A percentile compares a stretch with the other conserved stretches of the same genome.
phyloP scores from a whole-genome alignment of 73 alveolate genomes.

The Urostyla sp. region DNA sequence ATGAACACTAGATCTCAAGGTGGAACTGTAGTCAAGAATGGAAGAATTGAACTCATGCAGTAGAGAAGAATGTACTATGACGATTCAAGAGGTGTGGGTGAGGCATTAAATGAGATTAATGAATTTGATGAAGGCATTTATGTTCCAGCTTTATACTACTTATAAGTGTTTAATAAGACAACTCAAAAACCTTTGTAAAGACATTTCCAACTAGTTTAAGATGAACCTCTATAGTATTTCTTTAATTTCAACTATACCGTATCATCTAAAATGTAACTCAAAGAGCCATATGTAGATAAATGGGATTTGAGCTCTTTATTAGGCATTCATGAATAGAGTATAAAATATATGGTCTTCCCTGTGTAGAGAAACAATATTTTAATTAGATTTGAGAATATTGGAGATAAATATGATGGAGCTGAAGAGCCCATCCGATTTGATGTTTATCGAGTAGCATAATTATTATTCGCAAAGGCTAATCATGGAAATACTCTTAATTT shows the following conservation, averaged over 20 bases:
- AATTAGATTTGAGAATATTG: slow-evolving; percentile 54
- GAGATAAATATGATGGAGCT: slow-evolving; percentile 49
- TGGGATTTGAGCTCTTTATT: neutral
- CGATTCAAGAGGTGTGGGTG: slow-evolving; percentile 90
- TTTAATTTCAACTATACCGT: slow-evolving; percentile 5
- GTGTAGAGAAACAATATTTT: slow-evolving; percentile 24
- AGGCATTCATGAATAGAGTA: neutral
- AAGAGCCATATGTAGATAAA: too few relatives aligned
- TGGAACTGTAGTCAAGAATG: slow-evolving; percentile 49
- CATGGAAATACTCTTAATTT: neutral
- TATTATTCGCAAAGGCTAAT: neutral
- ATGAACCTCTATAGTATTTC: slow-evolving; percentile 43
- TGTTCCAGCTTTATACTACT: slow-evolving; percentile 56
- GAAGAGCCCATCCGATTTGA: slow-evolving; percentile 11
- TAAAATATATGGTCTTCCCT: slow-evolving; percentile 41
- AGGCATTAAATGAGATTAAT: slow-evolving; percentile 87
- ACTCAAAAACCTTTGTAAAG: slow-evolving; percentile 26
- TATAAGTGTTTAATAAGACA: neutral
- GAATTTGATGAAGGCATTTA: slow-evolving; percentile 62
- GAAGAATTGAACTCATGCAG: slow-evolving; percentile 51
- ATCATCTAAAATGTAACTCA: too few relatives aligned
- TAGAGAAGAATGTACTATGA: slow-evolving; percentile 66
- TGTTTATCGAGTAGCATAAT: neutral
- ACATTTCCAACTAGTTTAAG: neutral
- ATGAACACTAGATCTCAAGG: slow-evolving; percentile 62